phyloP scores from a whole-genome alignment of 2,329 filamentous ascomycete species.

The Pseudogymnoascus sp. region DNA sequence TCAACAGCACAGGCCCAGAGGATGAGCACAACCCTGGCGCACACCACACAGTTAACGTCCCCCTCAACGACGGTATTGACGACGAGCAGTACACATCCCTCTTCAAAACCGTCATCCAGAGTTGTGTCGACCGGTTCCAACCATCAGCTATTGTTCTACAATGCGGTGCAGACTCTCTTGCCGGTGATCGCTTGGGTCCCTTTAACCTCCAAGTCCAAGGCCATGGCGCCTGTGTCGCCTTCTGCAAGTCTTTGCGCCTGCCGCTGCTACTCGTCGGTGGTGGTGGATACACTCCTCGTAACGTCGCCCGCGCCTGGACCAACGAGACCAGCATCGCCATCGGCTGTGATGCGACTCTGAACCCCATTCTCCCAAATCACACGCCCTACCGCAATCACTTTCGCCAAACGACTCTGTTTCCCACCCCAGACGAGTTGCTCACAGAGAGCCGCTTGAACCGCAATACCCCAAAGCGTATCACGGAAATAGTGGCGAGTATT shows the following conservation, averaged over 20 bases:
- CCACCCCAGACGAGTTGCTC: conserved; percentile 67
- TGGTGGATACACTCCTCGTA: conserved; percentile 91
- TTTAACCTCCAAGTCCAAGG: conserved; percentile 97
- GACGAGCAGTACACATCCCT: conserved; percentile 82
- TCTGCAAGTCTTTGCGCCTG: conserved; percentile 71
- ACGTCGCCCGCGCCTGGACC: conserved; percentile 93
- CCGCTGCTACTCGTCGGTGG: conserved; percentile 89
- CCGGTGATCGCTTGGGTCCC: conserved; percentile 84
- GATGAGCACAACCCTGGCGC: conserved; percentile 80
- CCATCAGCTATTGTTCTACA: conserved; percentile 89
- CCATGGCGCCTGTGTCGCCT: conserved; percentile 85
- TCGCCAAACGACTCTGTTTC: conserved; percentile 74
- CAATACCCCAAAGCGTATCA: conserved; percentile 68
- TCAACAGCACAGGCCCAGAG: conserved; percentile 76
- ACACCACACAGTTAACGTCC: conserved; percentile 85
- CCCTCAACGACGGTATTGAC: conserved; percentile 82
- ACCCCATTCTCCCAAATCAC: conserved; percentile 66
- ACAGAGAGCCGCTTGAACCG: conserved; percentile 64
- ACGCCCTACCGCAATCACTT: conserved; percentile 87
- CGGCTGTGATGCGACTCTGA: conserved; percentile 62
- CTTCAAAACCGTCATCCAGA: conserved; percentile 73
- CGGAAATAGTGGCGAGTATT: conserved; percentile 69
- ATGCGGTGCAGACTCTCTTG: conserved; percentile 90
- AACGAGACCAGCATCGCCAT: conserved; percentile 92
- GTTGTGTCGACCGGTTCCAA: conserved; percentile 74